phyloP scores from a whole-genome alignment of 495 filamentous ascomycete species.

The Penicillium fimorum region DNA sequence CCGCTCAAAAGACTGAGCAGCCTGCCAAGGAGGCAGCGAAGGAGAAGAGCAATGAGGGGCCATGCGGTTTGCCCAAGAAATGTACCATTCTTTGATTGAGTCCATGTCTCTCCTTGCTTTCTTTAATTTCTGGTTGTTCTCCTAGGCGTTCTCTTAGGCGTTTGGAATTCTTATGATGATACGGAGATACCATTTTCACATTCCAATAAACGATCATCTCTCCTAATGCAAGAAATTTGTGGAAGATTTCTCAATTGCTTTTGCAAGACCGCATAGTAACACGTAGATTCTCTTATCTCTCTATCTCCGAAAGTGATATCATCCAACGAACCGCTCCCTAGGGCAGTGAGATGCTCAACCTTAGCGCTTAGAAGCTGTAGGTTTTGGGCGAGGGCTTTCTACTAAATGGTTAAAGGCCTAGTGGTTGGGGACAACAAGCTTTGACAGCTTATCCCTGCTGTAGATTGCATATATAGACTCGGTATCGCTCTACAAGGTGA shows the following conservation, averaged over 20 bases:
- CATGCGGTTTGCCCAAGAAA: constrained; percentile 68
- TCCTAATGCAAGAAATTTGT: not conserved
- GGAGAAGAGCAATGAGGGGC: constrained; percentile 52
- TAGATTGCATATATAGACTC: too few species aligned
- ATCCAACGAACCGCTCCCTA: too few species aligned
- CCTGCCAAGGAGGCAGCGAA: constrained; percentile 29
- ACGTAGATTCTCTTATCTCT: not conserved
- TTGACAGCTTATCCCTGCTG: too few species aligned
- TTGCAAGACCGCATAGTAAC: not conserved
- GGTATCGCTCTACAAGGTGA: too few species aligned
- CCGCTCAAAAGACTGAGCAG: constrained; percentile 22
- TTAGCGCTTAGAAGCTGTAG: too few species aligned
- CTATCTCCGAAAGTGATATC: too few species aligned
- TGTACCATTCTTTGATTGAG: constrained; percentile 56
- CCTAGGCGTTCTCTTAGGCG: constrained; percentile 23
- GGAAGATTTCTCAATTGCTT: not conserved
- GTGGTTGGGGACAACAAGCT: too few species aligned
- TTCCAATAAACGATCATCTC: too few species aligned
- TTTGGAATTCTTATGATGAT: constrained; percentile 20
- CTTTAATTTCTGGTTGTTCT: constrained; percentile 9
- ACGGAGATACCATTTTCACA: constrained; percentile 7
- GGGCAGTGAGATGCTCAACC: too few species aligned
- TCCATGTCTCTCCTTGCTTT: constrained; percentile 8
- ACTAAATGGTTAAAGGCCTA: too few species aligned
- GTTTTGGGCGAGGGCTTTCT: too few species aligned